phyloP scores from a whole-genome alignment of 805 yeast species.

The Metschnikowia proteae region DNA sequence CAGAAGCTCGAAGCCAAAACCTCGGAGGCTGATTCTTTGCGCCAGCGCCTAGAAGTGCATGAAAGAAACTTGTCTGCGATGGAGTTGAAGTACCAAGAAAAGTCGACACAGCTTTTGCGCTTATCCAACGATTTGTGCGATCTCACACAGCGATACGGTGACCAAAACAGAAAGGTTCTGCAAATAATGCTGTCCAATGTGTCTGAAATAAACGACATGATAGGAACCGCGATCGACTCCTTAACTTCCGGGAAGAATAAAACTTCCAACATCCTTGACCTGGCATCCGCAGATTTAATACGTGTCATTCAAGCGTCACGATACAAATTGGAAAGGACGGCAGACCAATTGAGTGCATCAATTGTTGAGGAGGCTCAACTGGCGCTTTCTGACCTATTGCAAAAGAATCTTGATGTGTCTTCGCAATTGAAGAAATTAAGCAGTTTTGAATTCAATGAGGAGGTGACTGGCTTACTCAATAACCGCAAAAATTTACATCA shows the following conservation, averaged over 20 bases:
- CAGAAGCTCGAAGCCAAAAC: neutral
- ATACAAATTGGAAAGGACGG: neutral
- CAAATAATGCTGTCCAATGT: constrained; percentile 1
- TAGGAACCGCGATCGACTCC: neutral
- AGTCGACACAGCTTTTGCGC: neutral
- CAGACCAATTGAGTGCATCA: neutral
- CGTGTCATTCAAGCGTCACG: neutral
- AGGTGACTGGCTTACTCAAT: neutral
- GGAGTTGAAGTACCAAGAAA: neutral
- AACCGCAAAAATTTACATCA: neutral
- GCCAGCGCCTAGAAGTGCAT: neutral
- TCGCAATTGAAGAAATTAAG: neutral
- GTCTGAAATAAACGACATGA: neutral
- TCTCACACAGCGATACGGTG: neutral
- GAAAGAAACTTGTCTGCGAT: neutral
- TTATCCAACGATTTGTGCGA: neutral
- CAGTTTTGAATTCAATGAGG: neutral
- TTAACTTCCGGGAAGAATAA: neutral
- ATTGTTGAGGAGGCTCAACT: neutral
- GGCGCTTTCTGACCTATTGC: neutral
- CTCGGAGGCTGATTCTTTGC: neutral
- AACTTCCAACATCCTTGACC: neutral
- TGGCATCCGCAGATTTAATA: neutral
- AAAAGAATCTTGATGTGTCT: neutral
- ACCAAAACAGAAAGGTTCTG: constrained; percentile 2